Evolutionary conservation across 1,139 yeast species (phyloP).

Genomic region (Debaryomyces coudertii): DNA sequence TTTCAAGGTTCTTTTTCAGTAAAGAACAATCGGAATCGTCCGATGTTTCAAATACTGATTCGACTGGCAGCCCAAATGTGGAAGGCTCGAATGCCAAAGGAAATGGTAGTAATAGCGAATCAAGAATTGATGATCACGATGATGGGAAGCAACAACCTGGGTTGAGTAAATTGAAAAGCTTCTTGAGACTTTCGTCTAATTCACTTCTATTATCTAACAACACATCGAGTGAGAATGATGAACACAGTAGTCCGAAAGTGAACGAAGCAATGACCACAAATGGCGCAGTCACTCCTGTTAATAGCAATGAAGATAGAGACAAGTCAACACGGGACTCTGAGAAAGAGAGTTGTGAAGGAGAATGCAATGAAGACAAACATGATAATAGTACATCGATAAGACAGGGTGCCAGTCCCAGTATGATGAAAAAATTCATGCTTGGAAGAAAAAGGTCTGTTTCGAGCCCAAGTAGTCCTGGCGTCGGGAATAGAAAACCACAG

Average conservation of each 20-base stretch:
- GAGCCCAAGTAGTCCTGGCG: slow-evolving; percentile 17
- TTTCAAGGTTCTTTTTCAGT: slow-evolving; percentile 23
- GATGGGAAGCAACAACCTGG: slow-evolving; percentile 15
- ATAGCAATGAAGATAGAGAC: neutral
- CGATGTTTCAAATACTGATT: slow-evolving; percentile 3
- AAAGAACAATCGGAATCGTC: slow-evolving; percentile 13
- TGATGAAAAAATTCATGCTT: slow-evolving; percentile 20
- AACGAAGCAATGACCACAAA: neutral
- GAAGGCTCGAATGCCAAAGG: neutral
- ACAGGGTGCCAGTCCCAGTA: slow-evolving; percentile 14
- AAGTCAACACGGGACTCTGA: neutral
- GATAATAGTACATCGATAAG: slow-evolving; percentile 7
- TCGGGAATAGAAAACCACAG: slow-evolving; percentile 11
- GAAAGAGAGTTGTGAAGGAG: neutral
- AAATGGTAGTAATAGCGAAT: slow-evolving; percentile 1
- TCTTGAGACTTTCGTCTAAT: slow-evolving; percentile 25
- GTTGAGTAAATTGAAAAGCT: slow-evolving; percentile 27
- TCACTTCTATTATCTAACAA: slow-evolving; percentile 12
- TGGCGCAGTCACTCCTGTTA: slow-evolving; percentile 12
- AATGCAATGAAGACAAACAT: neutral
- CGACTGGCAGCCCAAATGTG: neutral
- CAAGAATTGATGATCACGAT: slow-evolving; percentile 7
- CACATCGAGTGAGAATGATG: neutral
- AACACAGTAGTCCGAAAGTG: neutral
- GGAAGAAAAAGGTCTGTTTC: slow-evolving; percentile 31